Percentiles rank a stretch among this genome's conserved stretches.
Evolutionary conservation across 805 yeast genomes (phyloP).

Genomic region (Candida hungchunana): DNA sequence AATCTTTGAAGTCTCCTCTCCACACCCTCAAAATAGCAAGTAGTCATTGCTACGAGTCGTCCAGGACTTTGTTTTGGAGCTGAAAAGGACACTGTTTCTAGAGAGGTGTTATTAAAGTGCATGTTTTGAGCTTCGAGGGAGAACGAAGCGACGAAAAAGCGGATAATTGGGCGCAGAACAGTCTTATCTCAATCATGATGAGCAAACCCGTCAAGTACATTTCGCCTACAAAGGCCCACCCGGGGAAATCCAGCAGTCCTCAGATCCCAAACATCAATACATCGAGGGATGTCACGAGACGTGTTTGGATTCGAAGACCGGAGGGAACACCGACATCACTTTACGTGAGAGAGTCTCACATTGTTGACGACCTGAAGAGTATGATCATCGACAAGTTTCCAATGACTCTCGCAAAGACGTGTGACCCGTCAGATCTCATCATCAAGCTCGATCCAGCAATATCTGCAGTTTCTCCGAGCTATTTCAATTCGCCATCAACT

Average conservation of each 20-base stretch:
- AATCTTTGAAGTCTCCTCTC: too few relatives aligned
- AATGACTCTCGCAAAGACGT: slow-evolving; percentile 52
- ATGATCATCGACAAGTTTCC: slow-evolving; percentile 63
- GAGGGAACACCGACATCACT: slow-evolving; percentile 67
- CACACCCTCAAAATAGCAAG: too few relatives aligned
- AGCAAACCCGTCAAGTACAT: slow-evolving; percentile 11
- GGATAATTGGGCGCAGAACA: background rate
- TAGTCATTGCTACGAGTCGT: too few relatives aligned
- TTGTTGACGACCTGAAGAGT: slow-evolving; percentile 78
- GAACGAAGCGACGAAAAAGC: too few relatives aligned
- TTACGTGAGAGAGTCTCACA: slow-evolving; percentile 52
- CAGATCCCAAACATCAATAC: slow-evolving; percentile 16
- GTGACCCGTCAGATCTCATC: slow-evolving; percentile 66
- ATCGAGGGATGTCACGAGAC: slow-evolving; percentile 21
- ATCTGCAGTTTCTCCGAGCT: slow-evolving; percentile 7
- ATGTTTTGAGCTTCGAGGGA: too few relatives aligned
- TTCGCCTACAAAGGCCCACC: slow-evolving; percentile 12
- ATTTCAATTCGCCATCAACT: slow-evolving; percentile 11
- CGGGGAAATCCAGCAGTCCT: slow-evolving; percentile 8
- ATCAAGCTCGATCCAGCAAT: slow-evolving; percentile 26
- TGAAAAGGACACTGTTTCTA: too few relatives aligned
- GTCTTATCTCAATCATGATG: slow-evolving; percentile 3
- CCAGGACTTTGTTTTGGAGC: too few relatives aligned
- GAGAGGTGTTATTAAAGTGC: background rate
- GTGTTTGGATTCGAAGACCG: slow-evolving; percentile 54